phyloP scores from a whole-genome alignment of 495 filamentous ascomycete species.

The Sordaria brevicollis region DNA sequence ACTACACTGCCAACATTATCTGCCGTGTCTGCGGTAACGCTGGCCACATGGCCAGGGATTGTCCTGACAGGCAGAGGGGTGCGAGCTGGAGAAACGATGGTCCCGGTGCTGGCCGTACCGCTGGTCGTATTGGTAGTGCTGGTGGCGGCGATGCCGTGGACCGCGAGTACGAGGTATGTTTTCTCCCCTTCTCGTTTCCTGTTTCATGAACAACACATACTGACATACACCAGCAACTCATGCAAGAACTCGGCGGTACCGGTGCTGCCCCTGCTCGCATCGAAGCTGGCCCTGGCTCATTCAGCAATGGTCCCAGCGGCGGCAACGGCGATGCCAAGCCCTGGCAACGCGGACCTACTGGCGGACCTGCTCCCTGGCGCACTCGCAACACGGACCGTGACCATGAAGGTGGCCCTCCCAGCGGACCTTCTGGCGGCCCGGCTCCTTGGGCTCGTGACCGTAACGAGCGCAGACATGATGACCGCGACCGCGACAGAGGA shows the following conservation, averaged over 20 bases:
- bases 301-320: conserved; percentile 33
- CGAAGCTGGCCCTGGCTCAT: conserved; percentile 68
- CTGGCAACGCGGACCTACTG: conserved; percentile 85
- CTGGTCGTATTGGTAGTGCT: conserved; percentile 50
- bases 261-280: conserved; percentile 67
- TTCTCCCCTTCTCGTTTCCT: neutral
- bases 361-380: conserved; percentile 75
- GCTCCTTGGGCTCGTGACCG: conserved; percentile 52
- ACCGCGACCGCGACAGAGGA: conserved; percentile 14
- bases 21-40: conserved; percentile 84
- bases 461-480: conserved; percentile 20
- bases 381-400: conserved; percentile 33
- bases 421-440: conserved; percentile 25
- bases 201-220: conserved; percentile 3
- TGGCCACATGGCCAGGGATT: conserved; percentile 42
- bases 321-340: conserved; percentile 54
- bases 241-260: conserved; percentile 80
- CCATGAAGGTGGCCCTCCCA: conserved; percentile 24
- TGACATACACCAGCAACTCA: conserved; percentile 65
- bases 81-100: conserved; percentile 80
- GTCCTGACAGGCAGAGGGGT: conserved; percentile 83
- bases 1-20: conserved; percentile 97
- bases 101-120: conserved; percentile 28
- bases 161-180: conserved; percentile 82
- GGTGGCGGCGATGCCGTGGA: conserved; percentile 78